Conservation (phyloP, 257 asterid species). For the Verbena officinalis region DNA sequence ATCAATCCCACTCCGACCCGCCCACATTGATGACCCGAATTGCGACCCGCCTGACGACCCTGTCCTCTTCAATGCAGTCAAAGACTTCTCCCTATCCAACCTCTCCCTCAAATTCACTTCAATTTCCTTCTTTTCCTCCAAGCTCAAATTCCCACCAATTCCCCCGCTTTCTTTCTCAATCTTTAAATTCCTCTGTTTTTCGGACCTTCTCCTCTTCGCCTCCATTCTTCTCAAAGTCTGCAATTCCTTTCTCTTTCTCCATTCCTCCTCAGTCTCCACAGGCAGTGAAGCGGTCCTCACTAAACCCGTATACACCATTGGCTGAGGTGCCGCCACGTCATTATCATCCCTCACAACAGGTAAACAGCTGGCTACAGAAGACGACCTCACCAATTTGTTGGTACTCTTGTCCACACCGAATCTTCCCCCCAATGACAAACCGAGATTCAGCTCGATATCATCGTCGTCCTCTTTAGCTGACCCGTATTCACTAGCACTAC, state of each 20-base stretch:
- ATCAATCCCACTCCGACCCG: slow-evolving; percentile 46
- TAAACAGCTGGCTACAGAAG: slow-evolving; percentile 75
- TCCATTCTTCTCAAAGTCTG: slow-evolving; percentile 91
- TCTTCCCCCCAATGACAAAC: slow-evolving; percentile 91
- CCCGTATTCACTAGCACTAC: slow-evolving; percentile 35
- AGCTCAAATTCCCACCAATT: slow-evolving; percentile 34
- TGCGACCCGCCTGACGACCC: slow-evolving; percentile 45
- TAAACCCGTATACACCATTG: slow-evolving; percentile 43
- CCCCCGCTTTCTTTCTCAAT: slow-evolving; percentile 43
- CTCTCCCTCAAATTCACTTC: slow-evolving; percentile 64
- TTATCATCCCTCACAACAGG: slow-evolving; percentile 67
- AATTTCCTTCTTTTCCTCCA: slow-evolving; percentile 66
- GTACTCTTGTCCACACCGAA: slow-evolving; percentile 84
- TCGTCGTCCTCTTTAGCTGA: slow-evolving; percentile 32
- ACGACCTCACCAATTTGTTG: slow-evolving; percentile 58
- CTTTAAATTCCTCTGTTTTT: slow-evolving; percentile 68
- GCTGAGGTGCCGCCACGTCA: slow-evolving; percentile 42
- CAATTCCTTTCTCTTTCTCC: slow-evolving; percentile 92
- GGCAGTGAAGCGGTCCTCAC: slow-evolving; percentile 85
- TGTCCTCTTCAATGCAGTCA: slow-evolving; percentile 43
- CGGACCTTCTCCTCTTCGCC: slow-evolving; percentile 90
- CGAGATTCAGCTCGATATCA: slow-evolving; percentile 82
- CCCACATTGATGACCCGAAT: slow-evolving; percentile 34
- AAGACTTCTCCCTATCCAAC: slow-evolving; percentile 57
- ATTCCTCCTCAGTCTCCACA: slow-evolving; percentile 86